A percentile compares a stretch with the other conserved stretches of the same genome.
phyloP scores from a whole-genome alignment of 2,329 filamentous ascomycete species.

The Ilyonectria sp. region DNA sequence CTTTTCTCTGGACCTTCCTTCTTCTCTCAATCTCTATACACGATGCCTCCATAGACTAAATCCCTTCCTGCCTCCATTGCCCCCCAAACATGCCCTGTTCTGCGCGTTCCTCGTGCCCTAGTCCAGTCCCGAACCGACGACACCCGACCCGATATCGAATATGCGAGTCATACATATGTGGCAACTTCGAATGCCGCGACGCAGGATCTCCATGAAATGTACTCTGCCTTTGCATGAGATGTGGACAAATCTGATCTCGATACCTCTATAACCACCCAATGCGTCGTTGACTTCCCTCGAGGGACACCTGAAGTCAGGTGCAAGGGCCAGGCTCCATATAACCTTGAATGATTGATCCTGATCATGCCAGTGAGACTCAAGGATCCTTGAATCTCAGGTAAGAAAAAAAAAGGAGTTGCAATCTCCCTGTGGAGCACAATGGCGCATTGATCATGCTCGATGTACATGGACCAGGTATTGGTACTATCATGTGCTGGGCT shows the following conservation, averaged over 20 bases:
- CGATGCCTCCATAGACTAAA: background rate
- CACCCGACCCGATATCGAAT: background rate
- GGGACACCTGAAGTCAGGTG: conserved; percentile 4
- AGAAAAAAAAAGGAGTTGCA: background rate
- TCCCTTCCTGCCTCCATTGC: background rate
- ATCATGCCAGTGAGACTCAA: background rate
- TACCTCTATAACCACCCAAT: no score
- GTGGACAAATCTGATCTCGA: background rate
- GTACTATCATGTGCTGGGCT: background rate
- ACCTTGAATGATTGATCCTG: background rate
- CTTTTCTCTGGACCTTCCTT: no score
- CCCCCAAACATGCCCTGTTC: background rate
- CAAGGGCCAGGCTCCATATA: background rate
- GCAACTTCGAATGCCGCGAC: background rate
- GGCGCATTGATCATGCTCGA: background rate
- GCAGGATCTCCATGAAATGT: background rate
- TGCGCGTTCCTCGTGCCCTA: background rate
- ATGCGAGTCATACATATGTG: background rate
- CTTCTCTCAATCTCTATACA: background rate
- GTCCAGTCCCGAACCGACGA: background rate
- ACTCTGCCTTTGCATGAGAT: no score
- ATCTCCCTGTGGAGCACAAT: background rate
- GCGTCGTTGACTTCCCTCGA: background rate
- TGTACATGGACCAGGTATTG: background rate
- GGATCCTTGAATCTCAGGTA: no score